Base-by-base conservation (phyloP, 176 grass and related monocot genomes). In the Triticum timopheevii region DNA sequence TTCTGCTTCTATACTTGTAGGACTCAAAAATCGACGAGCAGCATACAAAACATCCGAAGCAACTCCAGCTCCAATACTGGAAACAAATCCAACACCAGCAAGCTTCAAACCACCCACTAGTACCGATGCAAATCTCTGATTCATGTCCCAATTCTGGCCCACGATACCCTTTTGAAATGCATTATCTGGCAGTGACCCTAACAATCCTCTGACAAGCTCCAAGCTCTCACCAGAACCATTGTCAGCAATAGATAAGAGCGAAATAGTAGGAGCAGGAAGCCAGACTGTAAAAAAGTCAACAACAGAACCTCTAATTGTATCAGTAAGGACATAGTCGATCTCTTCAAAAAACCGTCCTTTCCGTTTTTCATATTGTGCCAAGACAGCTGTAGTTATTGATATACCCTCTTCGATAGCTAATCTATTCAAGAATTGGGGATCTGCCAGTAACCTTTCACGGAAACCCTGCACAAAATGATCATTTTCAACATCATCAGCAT, bases 221-320 rank as follows among this genome's bases (percentile, higher is more conserved):
- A 99, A 72, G 44, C 89, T 99, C 69, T 99, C 86, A 45, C 40
- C 68, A 77, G 97, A 89, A 65, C 92, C 93, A 88, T 96, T 87
- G 6, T 90, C 92, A 27, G 82, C 82, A 80, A 93, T 90, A 77
- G 97, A 93, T 65, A 99, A 85, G 85, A 99, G 93, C 0, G 94
- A 99, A 80, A 99, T 89, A 65, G 97, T 99, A 78, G 97, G 97
- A 81, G 97, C 94, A 68, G 97, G 97, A 77, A 99, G 93, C 97
- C 97, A 99, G 66, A 99, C 94, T 50, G 97, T 96, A 82, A 99
- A 99, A 83, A 99, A 99, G 45, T 99, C 97, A 79, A 99, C 97
- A 81, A 99, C 97, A 54, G 88, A 86, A 76, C 97, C 97, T 94
- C 97, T 96, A 71, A 99, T 93, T 54, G 94, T 96, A 84, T 99